phyloP scores from a whole-genome alignment of 176 grass and related monocot genomes.

The Dactylis glomerata region DNA sequence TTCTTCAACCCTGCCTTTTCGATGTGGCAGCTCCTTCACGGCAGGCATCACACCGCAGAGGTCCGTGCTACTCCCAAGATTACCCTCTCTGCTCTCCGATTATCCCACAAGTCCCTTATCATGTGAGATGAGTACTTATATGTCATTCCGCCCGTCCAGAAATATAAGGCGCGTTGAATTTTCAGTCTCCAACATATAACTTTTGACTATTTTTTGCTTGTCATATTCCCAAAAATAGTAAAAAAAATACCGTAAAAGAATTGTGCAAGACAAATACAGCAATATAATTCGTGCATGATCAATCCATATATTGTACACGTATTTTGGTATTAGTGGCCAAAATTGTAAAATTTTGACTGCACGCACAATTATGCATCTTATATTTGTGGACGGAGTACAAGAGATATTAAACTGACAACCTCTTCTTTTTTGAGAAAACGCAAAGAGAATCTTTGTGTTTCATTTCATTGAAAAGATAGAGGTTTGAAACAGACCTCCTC shows the following conservation, averaged over 20 bases:
- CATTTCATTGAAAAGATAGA: no score
- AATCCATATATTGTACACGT: background rate
- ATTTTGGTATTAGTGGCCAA: background rate
- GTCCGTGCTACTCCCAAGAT: background rate
- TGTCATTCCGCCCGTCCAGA: background rate
- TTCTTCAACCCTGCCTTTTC: background rate
- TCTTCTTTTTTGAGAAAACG: no score
- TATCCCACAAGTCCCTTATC: background rate
- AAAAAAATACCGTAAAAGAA: background rate
- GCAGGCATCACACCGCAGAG: background rate
- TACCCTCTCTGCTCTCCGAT: background rate
- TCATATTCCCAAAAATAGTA: no score
- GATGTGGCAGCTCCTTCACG: background rate
- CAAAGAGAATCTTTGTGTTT: no score
- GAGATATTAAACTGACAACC: background rate
- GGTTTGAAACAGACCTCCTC: no score
- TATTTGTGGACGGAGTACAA: background rate
- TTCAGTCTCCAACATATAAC: background rate
- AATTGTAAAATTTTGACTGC: background rate
- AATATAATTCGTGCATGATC: background rate
- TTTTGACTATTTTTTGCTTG: background rate
- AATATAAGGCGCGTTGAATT: background rate
- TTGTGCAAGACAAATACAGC: background rate
- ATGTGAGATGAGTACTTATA: background rate
- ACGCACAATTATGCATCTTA: background rate